Percentiles rank a stretch among this genome's conserved stretches.
These are phyloP conservation scores for Solanum chmielewskii DNA, from an alignment of 257 asterid species.

Conservation along the genomic window DNA sequence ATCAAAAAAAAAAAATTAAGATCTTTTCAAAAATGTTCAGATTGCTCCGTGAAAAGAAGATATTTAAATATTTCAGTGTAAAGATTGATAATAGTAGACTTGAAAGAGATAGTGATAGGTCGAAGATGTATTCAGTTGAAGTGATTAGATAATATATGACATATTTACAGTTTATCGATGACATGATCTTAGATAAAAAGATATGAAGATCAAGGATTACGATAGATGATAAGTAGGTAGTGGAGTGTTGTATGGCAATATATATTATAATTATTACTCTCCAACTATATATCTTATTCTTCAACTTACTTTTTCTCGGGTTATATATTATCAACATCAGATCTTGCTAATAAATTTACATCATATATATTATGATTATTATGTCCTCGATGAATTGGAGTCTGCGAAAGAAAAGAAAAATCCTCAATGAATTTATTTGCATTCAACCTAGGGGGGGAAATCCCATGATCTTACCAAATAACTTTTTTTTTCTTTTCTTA, in stretches of 20 bases:
- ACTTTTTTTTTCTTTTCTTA: too few species aligned
- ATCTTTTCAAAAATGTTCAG: neutral
- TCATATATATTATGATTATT: too few species aligned
- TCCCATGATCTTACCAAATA: too few species aligned
- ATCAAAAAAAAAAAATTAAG: neutral
- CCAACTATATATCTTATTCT: neutral
- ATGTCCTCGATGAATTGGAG: neutral
- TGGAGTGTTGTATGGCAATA: accelerated
- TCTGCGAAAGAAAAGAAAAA: too few species aligned
- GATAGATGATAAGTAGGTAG: too few species aligned
- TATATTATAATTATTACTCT: too few species aligned
- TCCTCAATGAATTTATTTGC: neutral
- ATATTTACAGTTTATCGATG: neutral
- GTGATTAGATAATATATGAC: too few species aligned
- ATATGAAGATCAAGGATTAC: neutral
- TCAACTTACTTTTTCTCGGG: neutral
- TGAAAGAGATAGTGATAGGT: neutral
- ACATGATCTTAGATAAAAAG: too few species aligned
- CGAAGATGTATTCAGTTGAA: neutral
- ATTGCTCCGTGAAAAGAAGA: accelerated
- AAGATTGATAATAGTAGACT: neutral
- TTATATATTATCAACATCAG: neutral
- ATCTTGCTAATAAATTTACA: too few species aligned
- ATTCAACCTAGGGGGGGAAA: too few species aligned
- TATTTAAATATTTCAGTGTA: too few species aligned